These are phyloP conservation scores for Talaromyces sp. DNA, from an alignment of 2,329 filamentous ascomycete genomes.

Conservation along the genomic window DNA sequence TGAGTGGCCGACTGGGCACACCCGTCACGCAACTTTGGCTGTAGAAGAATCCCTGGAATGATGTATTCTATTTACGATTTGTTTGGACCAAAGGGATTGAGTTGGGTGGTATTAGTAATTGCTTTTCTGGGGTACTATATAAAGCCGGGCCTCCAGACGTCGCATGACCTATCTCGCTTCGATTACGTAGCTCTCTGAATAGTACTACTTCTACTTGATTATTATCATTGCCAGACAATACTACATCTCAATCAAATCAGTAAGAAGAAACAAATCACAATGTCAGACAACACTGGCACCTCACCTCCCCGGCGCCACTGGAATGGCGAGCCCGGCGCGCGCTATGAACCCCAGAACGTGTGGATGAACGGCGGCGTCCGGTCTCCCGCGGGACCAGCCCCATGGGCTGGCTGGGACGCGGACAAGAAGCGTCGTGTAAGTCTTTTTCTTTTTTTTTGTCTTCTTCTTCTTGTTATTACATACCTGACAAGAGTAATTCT, in stretches of 20 bases:
- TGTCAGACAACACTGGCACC: conserved; percentile 14
- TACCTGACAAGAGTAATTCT: background rate
- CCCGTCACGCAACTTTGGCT: background rate
- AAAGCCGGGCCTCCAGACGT: background rate
- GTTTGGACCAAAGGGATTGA: background rate
- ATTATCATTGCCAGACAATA: background rate
- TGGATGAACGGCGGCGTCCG: conserved; percentile 31
- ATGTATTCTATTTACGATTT: background rate
- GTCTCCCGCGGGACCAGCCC: conserved; percentile 18
- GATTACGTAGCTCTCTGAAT: background rate
- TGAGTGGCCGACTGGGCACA: background rate
- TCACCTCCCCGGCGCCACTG: conserved; percentile 27
- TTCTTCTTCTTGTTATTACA: background rate
- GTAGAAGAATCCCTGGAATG: background rate
- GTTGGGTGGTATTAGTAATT: background rate
- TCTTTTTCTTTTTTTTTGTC: background rate
- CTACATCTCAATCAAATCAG: background rate
- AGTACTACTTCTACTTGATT: background rate
- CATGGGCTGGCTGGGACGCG: conserved; percentile 18
- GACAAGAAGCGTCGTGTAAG: conserved; percentile 23
- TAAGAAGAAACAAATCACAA: background rate
- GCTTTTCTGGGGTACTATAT: background rate
- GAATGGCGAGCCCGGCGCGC: conserved; percentile 29
- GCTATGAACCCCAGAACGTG: conserved; percentile 32
- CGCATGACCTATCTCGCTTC: background rate